Conservation (phyloP, 352 stramenopile species). For the Globisporangium iwayamae region DNA sequence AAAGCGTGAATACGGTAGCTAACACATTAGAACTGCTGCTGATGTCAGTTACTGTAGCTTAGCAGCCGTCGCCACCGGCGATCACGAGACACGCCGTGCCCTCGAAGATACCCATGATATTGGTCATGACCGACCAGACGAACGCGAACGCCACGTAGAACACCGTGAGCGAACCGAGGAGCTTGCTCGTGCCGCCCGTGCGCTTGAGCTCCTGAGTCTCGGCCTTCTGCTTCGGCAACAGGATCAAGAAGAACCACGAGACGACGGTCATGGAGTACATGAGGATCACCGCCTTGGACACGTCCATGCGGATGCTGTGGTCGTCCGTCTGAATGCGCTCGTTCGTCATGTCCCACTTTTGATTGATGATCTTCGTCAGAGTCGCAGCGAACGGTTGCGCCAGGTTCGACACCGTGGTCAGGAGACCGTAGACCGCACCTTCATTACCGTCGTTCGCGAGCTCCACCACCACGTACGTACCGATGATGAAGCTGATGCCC, state of each 20-base stretch:
- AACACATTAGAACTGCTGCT: too few relatives aligned
- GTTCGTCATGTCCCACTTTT: conserved; percentile 37
- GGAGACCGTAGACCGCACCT: conserved; percentile 36
- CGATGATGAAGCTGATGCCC: conserved; percentile 39
- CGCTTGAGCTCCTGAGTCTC: conserved; percentile 36
- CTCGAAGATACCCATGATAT: conserved; percentile 26
- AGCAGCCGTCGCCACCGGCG: conserved; percentile 20
- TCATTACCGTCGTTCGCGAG: conserved; percentile 42
- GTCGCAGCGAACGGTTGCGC: conserved; percentile 35
- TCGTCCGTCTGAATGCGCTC: conserved; percentile 35
- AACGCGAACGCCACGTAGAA: conserved; percentile 26
- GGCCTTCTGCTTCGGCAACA: conserved; percentile 49
- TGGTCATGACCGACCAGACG: conserved; percentile 21
- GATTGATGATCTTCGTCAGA: conserved; percentile 30
- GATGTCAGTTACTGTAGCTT: not conserved
- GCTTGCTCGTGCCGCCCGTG: conserved; percentile 34
- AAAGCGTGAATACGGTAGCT: too few relatives aligned
- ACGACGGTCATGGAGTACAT: conserved; percentile 29
- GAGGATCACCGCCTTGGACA: conserved; percentile 39
- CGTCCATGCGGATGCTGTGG: conserved; percentile 28
- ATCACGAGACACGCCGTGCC: conserved; percentile 25
- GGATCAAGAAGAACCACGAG: conserved; percentile 28
- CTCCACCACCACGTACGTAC: conserved; percentile 44
- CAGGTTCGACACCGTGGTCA: conserved; percentile 43
- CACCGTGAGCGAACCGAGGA: conserved; percentile 33